Evolutionary conservation across 2,329 filamentous ascomycete species (phyloP).

Genomic region (Aspergillus fructus): DNA sequence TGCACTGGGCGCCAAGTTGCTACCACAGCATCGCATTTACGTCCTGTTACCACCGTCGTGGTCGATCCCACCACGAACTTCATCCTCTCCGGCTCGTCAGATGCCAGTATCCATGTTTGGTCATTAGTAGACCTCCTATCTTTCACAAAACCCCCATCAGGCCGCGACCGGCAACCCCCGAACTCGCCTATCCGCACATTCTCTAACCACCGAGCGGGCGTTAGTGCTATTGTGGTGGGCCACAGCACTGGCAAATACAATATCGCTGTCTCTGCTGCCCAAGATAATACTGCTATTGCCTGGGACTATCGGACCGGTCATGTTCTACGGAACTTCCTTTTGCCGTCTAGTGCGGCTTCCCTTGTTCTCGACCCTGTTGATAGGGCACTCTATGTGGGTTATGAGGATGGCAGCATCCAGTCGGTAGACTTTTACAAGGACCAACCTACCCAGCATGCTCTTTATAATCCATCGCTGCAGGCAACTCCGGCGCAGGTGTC

Average conservation of each 20-base stretch:
- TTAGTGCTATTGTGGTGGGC: slow-evolving; percentile 55
- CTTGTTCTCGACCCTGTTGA: slow-evolving; percentile 78
- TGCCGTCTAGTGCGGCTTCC: slow-evolving; percentile 71
- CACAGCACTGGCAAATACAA: slow-evolving; percentile 72
- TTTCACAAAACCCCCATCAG: slow-evolving; percentile 49
- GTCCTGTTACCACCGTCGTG: slow-evolving; percentile 69
- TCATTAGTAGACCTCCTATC: slow-evolving; percentile 72
- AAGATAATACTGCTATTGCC: slow-evolving; percentile 83
- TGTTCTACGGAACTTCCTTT: slow-evolving; percentile 75
- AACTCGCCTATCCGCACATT: slow-evolving; percentile 74
- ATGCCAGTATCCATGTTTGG: slow-evolving; percentile 93
- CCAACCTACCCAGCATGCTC: slow-evolving; percentile 43
- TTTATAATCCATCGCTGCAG: slow-evolving; percentile 36
- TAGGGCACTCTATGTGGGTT: slow-evolving; percentile 76
- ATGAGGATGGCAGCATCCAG: slow-evolving; percentile 77
- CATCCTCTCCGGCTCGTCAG: slow-evolving; percentile 52
- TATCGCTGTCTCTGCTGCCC: slow-evolving; percentile 79
- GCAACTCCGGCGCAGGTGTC: slow-evolving; percentile 43
- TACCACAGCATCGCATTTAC: slow-evolving; percentile 43
- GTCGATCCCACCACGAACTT: slow-evolving; percentile 62
- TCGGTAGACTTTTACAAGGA: slow-evolving; percentile 70
- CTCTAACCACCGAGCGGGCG: slow-evolving; percentile 62
- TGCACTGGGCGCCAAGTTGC: slow-evolving; percentile 47
- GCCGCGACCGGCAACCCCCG: slow-evolving; percentile 43
- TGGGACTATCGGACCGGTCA: slow-evolving; percentile 88